Base-by-base conservation (phyloP, 305 asterid species). In the Solanum hybrid region DNA sequence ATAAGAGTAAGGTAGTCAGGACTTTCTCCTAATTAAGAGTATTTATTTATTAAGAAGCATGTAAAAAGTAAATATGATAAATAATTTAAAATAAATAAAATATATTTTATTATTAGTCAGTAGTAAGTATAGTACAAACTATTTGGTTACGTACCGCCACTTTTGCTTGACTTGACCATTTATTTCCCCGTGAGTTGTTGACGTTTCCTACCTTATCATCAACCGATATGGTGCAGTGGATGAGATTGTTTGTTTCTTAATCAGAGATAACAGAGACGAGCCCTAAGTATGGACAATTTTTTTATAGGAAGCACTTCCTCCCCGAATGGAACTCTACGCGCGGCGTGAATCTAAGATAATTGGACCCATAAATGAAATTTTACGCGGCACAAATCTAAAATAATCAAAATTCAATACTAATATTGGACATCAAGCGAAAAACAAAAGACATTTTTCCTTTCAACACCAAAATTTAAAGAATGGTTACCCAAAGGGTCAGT, bases 141-240 rank as follows among this genome's bases (percentile, higher is more conserved):
- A 42, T 10, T 82, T 82, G 71, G 18, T 5, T 28, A 42, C 87
- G 39, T 83, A 42, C 9, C 11, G 39, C 87, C 73, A 18, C 87
- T 16, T 46, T 28, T 29, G 14, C 18, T 42, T 40, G 34, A 83
- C 73, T 29, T 81, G 20, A 42, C 40, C 74, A 28, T 46, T 46
- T 20, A 6, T 42, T 18, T 37, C 1, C 39, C 29, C 74, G 31
- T 83, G 39, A 8, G 69, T 46, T 18, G 24, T 57, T 6, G 69
- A 18, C 2, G 4, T 57, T 57, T 57, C 18, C 24, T 18, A 51
- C 10, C 10, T 57, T 18, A 18, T 57, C 24, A 57, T 57, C 24
- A 0, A 57, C 0, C 4, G 11, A 57, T 57, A 8, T 18, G 11
- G 2, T 7, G 4, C 0, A 57, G 2, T 57, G 4, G 2, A 7